Evolutionary conservation across 2,329 filamentous ascomycete genomes (phyloP).

Genomic region (Ophiocordyceps unilateralis): DNA sequence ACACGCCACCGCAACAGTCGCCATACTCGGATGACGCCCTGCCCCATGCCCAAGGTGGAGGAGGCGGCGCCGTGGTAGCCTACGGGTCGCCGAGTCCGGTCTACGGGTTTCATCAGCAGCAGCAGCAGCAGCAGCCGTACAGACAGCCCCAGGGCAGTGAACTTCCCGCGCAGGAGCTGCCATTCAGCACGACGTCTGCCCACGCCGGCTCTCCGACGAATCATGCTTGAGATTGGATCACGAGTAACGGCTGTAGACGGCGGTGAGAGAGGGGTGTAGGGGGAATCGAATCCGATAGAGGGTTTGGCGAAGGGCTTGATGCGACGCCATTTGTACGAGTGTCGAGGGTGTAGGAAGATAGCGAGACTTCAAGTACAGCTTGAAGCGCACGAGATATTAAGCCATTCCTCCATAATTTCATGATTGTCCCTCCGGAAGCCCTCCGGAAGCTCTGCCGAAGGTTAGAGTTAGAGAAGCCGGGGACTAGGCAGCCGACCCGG

Average conservation of each 20-base stretch:
- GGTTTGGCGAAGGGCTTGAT: too few species aligned
- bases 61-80: neutral
- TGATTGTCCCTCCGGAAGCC: neutral
- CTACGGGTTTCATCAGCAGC: conserved; percentile 6
- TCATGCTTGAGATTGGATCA: neutral
- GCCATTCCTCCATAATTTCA: too few species aligned
- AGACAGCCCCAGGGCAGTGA: conserved; percentile 3
- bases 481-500: too few species aligned
- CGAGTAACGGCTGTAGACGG: neutral
- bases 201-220: neutral
- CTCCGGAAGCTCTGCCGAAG: too few species aligned
- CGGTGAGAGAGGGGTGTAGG: too few species aligned
- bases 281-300: too few species aligned
- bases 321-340: too few species aligned
- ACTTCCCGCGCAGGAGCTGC: neutral
- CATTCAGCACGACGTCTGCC: neutral
- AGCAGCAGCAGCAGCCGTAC: conserved; percentile 6
- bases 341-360: too few species aligned
- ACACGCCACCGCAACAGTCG: conserved; percentile 8
- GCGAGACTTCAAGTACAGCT: too few species aligned
- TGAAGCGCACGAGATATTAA: too few species aligned
- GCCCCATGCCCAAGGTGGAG: too few species aligned
- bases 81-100: conserved; percentile 7
- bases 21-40: conserved; percentile 8
- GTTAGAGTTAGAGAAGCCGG: too few species aligned